Evolutionary conservation across 768 basidiomycete species (phyloP).

Genomic region (Suillus americanus): DNA sequence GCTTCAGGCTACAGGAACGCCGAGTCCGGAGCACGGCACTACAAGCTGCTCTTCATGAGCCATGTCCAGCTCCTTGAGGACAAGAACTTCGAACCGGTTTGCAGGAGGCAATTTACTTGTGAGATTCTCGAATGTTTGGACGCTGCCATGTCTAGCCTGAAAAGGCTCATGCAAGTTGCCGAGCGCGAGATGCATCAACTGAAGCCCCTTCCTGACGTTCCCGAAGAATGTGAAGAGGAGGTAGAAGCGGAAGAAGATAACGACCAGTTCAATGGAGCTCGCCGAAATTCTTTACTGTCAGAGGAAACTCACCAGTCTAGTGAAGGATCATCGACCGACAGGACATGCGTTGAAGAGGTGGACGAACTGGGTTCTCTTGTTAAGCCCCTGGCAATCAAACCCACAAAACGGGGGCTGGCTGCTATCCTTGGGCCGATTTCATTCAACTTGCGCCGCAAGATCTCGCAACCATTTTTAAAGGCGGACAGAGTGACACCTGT

Average conservation of each 20-base stretch:
- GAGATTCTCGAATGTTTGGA: constrained; percentile 29
- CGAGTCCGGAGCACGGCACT: constrained; percentile 19
- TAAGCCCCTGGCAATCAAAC: not conserved
- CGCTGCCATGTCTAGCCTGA: constrained; percentile 31
- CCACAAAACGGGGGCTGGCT: constrained; percentile 14
- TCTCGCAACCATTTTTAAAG: constrained; percentile 7
- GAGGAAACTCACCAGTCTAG: not conserved
- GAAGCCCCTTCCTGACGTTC: constrained; percentile 27
- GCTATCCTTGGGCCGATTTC: constrained; percentile 18
- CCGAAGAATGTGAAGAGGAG: constrained; percentile 7
- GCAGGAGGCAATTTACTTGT: constrained; percentile 14
- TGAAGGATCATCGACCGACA: not conserved
- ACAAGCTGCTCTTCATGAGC: constrained; percentile 21
- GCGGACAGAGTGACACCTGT: not conserved
- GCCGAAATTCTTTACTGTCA: not conserved
- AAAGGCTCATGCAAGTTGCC: constrained; percentile 29
- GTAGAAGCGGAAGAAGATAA: not conserved
- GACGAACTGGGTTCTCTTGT: not conserved
- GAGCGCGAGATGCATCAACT: constrained; percentile 28
- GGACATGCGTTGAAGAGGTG: constrained; percentile 1
- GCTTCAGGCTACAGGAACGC: constrained; percentile 23
- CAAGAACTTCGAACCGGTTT: constrained; percentile 4
- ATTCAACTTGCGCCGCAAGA: constrained; percentile 11
- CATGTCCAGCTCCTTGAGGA: constrained; percentile 17
- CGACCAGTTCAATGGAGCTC: not conserved